Evolutionary conservation across 179 eudicot species (phyloP).

Genomic region (Silene vulgaris): DNA sequence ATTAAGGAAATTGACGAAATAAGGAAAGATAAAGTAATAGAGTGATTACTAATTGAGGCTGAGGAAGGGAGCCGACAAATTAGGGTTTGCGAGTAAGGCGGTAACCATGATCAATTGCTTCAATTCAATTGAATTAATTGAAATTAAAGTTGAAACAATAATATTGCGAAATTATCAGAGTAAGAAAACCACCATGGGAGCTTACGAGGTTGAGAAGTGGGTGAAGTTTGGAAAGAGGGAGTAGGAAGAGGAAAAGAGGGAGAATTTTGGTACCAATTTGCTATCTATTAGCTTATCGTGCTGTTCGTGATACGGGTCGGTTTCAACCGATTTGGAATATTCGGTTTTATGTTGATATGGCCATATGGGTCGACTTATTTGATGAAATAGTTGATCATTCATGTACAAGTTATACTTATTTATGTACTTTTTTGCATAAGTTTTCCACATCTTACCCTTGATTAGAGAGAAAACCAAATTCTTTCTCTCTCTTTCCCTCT

Average conservation of each 20-base stretch:
- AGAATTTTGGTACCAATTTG: background rate
- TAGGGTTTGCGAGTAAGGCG: conserved; percentile 49
- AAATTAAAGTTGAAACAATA: background rate
- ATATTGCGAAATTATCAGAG: background rate
- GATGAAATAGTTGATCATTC: too few relatives aligned
- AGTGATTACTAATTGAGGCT: conserved; percentile 37
- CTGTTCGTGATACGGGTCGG: background rate
- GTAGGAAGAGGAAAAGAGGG: background rate
- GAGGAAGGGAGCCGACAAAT: conserved; percentile 33
- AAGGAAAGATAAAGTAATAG: background rate
- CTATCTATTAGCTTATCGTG: background rate
- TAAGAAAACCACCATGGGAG: conserved; percentile 21
- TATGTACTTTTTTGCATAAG: too few relatives aligned
- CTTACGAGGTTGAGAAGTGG: background rate
- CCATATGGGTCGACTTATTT: too few relatives aligned
- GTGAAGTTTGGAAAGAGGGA: background rate
- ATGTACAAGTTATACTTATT: too few relatives aligned
- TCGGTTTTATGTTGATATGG: too few relatives aligned
- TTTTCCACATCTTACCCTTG: too few relatives aligned
- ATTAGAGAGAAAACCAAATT: too few relatives aligned
- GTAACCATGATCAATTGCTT: conserved; percentile 36
- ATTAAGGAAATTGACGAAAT: background rate
- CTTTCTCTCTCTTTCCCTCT: too few relatives aligned
- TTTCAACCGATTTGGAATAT: background rate
- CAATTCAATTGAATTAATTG: background rate